These are phyloP conservation scores for Vitis labrusca DNA, from an alignment of 164 flowering plant species.

Conservation along the genomic window DNA sequence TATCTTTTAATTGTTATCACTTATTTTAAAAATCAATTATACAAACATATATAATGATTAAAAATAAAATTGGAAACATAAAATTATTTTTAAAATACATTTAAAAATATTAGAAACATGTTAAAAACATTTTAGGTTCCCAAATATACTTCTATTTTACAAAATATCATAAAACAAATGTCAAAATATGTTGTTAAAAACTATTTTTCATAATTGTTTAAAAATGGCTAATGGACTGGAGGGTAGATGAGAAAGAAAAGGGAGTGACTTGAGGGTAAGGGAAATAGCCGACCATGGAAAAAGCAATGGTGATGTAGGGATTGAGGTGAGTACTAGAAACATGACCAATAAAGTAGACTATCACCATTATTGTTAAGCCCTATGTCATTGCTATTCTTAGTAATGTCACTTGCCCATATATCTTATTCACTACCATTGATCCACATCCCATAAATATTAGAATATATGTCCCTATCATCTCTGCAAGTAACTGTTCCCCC, in stretches of 20 bases:
- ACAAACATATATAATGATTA: too few relatives aligned
- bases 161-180: too few relatives aligned
- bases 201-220: too few relatives aligned
- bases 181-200: too few relatives aligned
- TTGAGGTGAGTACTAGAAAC: slow-evolving; percentile 61
- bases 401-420: slow-evolving; percentile 37
- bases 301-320: slow-evolving; percentile 58
- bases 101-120: too few relatives aligned
- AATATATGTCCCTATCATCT: slow-evolving; percentile 49
- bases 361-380: slow-evolving; percentile 58
- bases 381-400: slow-evolving; percentile 48
- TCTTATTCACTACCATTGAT: slow-evolving; percentile 44
- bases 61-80: too few relatives aligned
- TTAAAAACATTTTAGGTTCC: too few relatives aligned
- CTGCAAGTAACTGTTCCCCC: slow-evolving; percentile 41
- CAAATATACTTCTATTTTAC: too few relatives aligned
- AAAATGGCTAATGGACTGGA: too few relatives aligned
- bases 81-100: too few relatives aligned
- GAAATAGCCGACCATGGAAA: slow-evolving; percentile 42
- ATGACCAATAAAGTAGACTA: slow-evolving; percentile 55
- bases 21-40: too few relatives aligned
- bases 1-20: too few relatives aligned
- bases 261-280: slow-evolving; percentile 34
- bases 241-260: neutral
- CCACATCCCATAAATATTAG: slow-evolving; percentile 57